Percentiles rank a stretch among this genome's conserved stretches.
phyloP scores from a whole-genome alignment of 2,329 filamentous ascomycete species.

The Neofusicoccum sp. region DNA sequence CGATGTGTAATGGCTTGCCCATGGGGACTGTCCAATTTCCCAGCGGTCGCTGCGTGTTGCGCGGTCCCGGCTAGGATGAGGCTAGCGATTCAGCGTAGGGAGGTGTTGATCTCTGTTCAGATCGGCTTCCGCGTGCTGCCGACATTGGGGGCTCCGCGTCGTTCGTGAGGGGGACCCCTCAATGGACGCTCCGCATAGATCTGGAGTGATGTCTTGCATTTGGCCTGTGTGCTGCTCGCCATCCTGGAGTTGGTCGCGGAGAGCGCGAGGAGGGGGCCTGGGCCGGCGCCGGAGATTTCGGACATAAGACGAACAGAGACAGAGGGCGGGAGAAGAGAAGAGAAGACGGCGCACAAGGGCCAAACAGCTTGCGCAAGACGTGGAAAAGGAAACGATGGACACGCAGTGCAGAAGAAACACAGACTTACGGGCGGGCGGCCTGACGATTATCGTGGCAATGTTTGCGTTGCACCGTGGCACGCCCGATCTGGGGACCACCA shows the following conservation, averaged over 20 bases:
- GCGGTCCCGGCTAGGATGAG: neutral
- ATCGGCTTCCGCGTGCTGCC: neutral
- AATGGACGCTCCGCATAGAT: neutral
- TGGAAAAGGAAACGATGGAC: neutral
- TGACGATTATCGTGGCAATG: neutral
- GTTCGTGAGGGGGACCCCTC: constrained; percentile 1
- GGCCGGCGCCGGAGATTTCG: neutral
- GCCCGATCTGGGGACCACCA: constrained; percentile 6
- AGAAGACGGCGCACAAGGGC: neutral
- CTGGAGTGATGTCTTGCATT: constrained; percentile 3
- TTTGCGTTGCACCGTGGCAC: neutral
- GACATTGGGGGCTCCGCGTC: neutral
- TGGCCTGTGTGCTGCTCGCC: constrained; percentile 2
- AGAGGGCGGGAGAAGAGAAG: neutral
- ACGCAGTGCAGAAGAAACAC: neutral
- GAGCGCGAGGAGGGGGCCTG: neutral
- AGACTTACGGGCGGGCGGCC: neutral
- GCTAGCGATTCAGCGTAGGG: constrained; percentile 1
- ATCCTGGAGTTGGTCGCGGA: neutral
- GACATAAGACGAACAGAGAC: neutral
- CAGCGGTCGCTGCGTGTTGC: neutral
- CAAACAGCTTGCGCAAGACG: neutral
- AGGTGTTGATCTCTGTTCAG: constrained; percentile 1
- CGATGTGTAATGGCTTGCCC: constrained; percentile 3
- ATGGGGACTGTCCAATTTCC: neutral